A percentile compares a stretch with the other conserved stretches of the same genome.
phyloP scores from a whole-genome alignment of 805 yeast genomes.

The Debaryomyces tyrocola region DNA sequence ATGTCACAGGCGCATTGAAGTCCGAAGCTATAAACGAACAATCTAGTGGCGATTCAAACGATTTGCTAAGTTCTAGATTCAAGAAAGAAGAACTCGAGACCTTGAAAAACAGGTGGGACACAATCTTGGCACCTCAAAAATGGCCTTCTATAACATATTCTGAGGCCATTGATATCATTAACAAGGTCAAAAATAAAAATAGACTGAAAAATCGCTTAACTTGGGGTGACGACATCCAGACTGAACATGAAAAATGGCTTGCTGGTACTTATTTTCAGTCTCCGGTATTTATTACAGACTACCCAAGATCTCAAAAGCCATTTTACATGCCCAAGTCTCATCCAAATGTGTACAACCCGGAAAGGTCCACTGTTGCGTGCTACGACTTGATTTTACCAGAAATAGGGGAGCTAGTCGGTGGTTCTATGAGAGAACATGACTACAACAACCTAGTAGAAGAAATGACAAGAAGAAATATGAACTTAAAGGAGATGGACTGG shows the following conservation, averaged over 20 bases:
- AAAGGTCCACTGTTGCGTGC: conserved; percentile 72
- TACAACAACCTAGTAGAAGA: conserved; percentile 46
- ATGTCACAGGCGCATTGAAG: conserved; percentile 26
- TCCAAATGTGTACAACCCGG: conserved; percentile 20
- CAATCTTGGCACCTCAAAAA: conserved; percentile 36
- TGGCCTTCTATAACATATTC: conserved; percentile 79
- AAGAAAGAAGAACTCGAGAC: conserved; percentile 34
- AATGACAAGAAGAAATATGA: conserved; percentile 58
- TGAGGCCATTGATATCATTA: conserved; percentile 62
- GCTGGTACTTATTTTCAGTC: conserved; percentile 65
- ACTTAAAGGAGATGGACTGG: conserved; percentile 68
- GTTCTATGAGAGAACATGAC: conserved; percentile 84
- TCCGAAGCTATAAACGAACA: conserved; percentile 19
- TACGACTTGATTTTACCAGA: conserved; percentile 88
- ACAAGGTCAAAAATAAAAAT: conserved; percentile 44
- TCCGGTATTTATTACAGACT: conserved; percentile 89
- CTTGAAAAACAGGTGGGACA: conserved; percentile 58
- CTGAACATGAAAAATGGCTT: conserved; percentile 91
- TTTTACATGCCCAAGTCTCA: conserved; percentile 78
- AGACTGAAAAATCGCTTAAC: conserved; percentile 22
- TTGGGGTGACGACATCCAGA: conserved; percentile 74
- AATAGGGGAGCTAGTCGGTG: conserved; percentile 93
- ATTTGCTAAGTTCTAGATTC: conserved; percentile 36
- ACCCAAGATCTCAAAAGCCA: conserved; percentile 78
- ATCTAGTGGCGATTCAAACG: conserved; percentile 14